Conservation (phyloP, 2,329 filamentous ascomycete genomes). For the Aspergillus unguis region DNA sequence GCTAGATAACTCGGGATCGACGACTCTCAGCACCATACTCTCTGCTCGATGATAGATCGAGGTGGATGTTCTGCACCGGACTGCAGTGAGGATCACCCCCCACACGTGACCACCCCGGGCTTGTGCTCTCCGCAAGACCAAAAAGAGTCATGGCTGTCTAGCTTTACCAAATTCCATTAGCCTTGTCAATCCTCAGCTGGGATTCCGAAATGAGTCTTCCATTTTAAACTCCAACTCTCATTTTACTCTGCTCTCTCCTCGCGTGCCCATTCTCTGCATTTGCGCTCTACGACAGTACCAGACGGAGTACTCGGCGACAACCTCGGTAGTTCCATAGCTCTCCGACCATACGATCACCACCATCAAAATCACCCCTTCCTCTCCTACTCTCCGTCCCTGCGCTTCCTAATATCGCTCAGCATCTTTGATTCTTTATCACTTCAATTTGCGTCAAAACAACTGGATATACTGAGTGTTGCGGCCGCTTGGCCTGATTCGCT, state of each 20-base stretch:
- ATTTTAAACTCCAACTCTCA: neutral
- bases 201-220: neutral
- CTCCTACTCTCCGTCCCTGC: neutral
- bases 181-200: neutral
- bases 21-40: too few relatives aligned
- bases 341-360: slow-evolving; percentile 6
- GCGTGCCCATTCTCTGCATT: neutral
- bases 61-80: too few relatives aligned
- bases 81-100: slow-evolving; percentile 13
- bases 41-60: too few relatives aligned
- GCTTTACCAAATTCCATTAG: slow-evolving; percentile 1
- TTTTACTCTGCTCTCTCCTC: neutral
- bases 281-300: too few relatives aligned
- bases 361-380: neutral
- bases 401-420: slow-evolving; percentile 4
- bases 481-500: slow-evolving; percentile 28
- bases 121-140: slow-evolving; percentile 23
- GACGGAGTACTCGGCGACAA: neutral
- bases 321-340: slow-evolving; percentile 11
- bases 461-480: slow-evolving; percentile 14
- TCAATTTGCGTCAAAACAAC: neutral
- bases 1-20: too few relatives aligned
- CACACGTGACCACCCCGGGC: slow-evolving; percentile 26
- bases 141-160: slow-evolving; percentile 18
- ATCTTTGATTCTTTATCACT: slow-evolving; percentile 2